Conservation (phyloP, 1,139 yeast species). For the Yamadazyma dendronema region DNA sequence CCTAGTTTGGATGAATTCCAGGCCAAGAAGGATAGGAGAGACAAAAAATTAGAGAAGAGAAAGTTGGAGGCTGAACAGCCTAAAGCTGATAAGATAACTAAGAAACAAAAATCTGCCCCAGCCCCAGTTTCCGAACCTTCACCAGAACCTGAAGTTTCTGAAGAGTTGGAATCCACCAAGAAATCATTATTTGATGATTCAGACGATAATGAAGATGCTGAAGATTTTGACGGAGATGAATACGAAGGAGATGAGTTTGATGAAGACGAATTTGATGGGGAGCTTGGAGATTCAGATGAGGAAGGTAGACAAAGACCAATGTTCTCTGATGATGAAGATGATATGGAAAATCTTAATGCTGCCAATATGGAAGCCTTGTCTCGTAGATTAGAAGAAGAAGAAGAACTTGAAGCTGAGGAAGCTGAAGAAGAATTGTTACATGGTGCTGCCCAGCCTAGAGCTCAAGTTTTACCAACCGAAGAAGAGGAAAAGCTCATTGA, state of each 20-base stretch:
- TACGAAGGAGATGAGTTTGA: conserved; percentile 37
- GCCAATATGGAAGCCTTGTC: conserved; percentile 86
- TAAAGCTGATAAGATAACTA: conserved; percentile 20
- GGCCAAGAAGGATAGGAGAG: conserved; percentile 52
- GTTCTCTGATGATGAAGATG: conserved; percentile 84
- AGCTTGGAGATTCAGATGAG: conserved; percentile 52
- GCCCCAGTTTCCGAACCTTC: conserved; percentile 4
- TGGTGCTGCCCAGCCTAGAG: conserved; percentile 65
- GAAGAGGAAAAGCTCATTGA: conserved; percentile 53
- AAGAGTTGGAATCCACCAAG: conserved; percentile 49
- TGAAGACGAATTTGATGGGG: conserved; percentile 47
- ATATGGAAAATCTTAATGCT: conserved; percentile 75
- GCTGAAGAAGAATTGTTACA: conserved; percentile 73
- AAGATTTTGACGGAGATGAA: conserved; percentile 45
- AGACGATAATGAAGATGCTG: conserved; percentile 37
- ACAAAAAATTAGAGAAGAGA: conserved; percentile 32
- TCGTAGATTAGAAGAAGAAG: conserved; percentile 67
- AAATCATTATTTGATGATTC: conserved; percentile 78
- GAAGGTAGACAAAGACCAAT: conserved; percentile 64
- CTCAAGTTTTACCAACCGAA: conserved; percentile 61
- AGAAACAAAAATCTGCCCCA: conserved; percentile 15
- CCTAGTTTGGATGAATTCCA: conserved; percentile 83
- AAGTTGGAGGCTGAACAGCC: conserved; percentile 22
- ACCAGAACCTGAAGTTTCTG: conserved; percentile 21
- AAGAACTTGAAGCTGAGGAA: conserved; percentile 69